Conservation (phyloP, 257 asterid genomes). For the Solanum boliviense region DNA sequence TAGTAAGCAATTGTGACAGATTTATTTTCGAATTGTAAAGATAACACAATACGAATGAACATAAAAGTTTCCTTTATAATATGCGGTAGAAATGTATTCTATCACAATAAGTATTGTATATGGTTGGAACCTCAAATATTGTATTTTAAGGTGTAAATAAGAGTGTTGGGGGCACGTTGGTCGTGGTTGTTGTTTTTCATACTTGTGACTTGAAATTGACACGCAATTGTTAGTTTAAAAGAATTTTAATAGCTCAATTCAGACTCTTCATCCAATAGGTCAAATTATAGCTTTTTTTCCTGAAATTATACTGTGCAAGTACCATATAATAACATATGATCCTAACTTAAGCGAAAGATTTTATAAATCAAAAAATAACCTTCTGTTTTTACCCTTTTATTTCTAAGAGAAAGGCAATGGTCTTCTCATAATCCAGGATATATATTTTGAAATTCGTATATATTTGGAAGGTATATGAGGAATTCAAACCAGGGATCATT, state of each 20-base stretch:
- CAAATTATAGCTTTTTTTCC: too few species aligned
- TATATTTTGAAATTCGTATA: background rate
- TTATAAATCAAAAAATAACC: background rate
- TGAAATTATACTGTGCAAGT: background rate
- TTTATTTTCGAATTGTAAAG: background rate
- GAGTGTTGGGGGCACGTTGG: background rate
- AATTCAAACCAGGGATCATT: background rate
- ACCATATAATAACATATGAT: background rate
- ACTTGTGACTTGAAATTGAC: background rate
- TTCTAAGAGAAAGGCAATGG: background rate
- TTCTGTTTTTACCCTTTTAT: background rate
- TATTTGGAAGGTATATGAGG: background rate
- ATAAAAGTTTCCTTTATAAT: background rate
- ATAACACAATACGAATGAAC: background rate
- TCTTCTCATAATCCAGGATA: background rate
- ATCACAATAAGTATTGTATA: background rate
- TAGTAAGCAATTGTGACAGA: background rate
- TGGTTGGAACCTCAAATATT: background rate
- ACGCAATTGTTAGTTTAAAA: background rate
- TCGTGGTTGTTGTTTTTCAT: background rate
- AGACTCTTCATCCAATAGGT: background rate
- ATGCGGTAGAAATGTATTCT: background rate
- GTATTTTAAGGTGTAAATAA: background rate
- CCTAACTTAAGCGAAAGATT: background rate
- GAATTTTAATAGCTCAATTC: background rate